Conservation (phyloP, 2,329 filamentous ascomycete genomes). For the Conoideocrella luteorostrata region DNA sequence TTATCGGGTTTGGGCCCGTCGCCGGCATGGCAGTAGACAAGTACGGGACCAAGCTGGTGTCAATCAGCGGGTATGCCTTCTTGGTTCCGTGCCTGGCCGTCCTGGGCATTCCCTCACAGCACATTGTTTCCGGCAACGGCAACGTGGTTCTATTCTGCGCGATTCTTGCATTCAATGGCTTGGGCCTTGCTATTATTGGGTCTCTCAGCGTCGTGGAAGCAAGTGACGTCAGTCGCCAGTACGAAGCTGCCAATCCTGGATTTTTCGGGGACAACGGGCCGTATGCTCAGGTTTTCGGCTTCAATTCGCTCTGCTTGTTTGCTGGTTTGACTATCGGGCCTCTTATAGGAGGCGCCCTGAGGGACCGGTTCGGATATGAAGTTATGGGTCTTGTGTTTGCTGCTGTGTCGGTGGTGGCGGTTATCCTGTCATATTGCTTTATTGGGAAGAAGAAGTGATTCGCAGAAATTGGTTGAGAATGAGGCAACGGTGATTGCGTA, state of each 20-base stretch:
- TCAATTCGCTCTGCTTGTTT: conserved; percentile 7
- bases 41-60: conserved; percentile 7
- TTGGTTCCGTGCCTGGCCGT: neutral
- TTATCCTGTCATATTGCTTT: no score
- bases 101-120: conserved; percentile 1
- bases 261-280: conserved; percentile 11
- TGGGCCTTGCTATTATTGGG: neutral
- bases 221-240: conserved; percentile 5
- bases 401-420: no score
- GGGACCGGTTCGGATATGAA: no score
- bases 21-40: conserved; percentile 7
- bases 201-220: conserved; percentile 8
- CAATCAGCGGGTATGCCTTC: conserved; percentile 1
- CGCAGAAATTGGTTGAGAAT: no score
- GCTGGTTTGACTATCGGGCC: conserved; percentile 8
- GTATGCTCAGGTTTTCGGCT: conserved; percentile 10
- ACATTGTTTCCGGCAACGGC: neutral
- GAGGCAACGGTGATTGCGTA: no score
- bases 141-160: neutral
- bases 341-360: no score
- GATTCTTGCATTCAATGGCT: conserved; percentile 1
- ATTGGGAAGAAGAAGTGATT: no score
- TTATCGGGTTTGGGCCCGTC: conserved; percentile 1
- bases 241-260: conserved; percentile 8
- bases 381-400: no score